Conservation (phyloP, 495 filamentous ascomycete species). For the Apodospora peruviana region DNA sequence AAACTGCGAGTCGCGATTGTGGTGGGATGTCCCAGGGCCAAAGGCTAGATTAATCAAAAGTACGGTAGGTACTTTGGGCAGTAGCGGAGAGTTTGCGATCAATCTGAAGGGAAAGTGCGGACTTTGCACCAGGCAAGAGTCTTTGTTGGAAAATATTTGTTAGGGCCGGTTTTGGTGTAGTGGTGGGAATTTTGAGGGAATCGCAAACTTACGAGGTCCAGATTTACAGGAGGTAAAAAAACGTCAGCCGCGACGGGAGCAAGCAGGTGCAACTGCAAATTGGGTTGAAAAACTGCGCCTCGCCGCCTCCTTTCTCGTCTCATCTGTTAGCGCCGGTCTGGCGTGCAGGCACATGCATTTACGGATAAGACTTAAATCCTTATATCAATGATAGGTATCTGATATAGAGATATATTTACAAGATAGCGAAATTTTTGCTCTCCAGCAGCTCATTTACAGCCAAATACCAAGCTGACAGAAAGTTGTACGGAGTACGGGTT, state of each 20-base stretch:
- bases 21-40: too few relatives aligned
- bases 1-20: neutral
- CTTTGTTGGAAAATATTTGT: constrained; percentile 1
- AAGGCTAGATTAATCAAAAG: too few relatives aligned
- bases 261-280: neutral
- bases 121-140: constrained; percentile 27
- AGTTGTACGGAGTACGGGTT: too few relatives aligned
- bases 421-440: too few relatives aligned
- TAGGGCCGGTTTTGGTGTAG: neutral
- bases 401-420: too few relatives aligned
- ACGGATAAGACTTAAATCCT: too few relatives aligned
- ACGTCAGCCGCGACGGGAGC: constrained; percentile 5
- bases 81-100: too few relatives aligned
- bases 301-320: constrained; percentile 1
- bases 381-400: too few relatives aligned
- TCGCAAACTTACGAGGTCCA: constrained; percentile 8
- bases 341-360: neutral
- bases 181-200: constrained; percentile 5
- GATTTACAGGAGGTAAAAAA: neutral
- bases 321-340: constrained; percentile 2
- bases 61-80: too few relatives aligned
- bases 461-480: too few relatives aligned
- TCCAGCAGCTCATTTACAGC: too few relatives aligned
- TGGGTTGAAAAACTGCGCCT: constrained; percentile 6
- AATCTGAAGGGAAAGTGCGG: constrained; percentile 22